These are phyloP conservation scores for Toxoplasma gondii DNA, from an alignment of 169 alveolate species.

Conservation along the genomic window DNA sequence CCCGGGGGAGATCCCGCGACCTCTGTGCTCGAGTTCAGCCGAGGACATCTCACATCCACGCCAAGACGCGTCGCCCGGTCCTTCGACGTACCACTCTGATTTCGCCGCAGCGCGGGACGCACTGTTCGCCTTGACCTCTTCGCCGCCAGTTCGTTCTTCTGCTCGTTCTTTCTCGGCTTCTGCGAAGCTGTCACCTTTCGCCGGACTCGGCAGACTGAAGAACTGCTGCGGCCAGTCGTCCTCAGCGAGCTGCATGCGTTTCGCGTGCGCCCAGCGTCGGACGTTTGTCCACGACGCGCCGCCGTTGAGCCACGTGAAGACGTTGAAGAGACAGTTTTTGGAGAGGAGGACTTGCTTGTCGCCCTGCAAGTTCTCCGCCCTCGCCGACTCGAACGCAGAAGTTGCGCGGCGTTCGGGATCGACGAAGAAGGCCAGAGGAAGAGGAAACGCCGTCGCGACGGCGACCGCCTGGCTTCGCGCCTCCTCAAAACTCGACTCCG, in stretches of 20 bases:
- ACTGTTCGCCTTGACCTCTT: background rate
- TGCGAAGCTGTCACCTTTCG: background rate
- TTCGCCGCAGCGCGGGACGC: background rate
- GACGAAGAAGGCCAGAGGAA: constrained; percentile 15
- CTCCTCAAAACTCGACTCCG: constrained; percentile 42
- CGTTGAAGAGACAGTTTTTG: background rate
- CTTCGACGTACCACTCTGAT: background rate
- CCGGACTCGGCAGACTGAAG: background rate
- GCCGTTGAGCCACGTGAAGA: constrained; percentile 42
- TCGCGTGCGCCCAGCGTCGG: background rate
- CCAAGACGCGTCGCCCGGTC: background rate
- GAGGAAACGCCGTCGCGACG: constrained; percentile 19
- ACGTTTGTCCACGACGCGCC: constrained; percentile 9
- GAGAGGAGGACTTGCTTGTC: background rate
- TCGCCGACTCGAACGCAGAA: background rate
- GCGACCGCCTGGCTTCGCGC: constrained; percentile 43
- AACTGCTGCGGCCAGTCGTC: constrained; percentile 25
- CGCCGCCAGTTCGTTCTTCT: background rate
- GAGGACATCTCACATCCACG: no score
- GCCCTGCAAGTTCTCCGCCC: background rate
- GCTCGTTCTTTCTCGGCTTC: background rate
- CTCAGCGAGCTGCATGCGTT: background rate
- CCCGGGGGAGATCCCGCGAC: no score
- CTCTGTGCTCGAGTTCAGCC: no score
- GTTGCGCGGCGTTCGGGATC: constrained; percentile 13